Evolutionary conservation across 441 rosid genomes (phyloP).

Genomic region (Croton laevigatus): DNA sequence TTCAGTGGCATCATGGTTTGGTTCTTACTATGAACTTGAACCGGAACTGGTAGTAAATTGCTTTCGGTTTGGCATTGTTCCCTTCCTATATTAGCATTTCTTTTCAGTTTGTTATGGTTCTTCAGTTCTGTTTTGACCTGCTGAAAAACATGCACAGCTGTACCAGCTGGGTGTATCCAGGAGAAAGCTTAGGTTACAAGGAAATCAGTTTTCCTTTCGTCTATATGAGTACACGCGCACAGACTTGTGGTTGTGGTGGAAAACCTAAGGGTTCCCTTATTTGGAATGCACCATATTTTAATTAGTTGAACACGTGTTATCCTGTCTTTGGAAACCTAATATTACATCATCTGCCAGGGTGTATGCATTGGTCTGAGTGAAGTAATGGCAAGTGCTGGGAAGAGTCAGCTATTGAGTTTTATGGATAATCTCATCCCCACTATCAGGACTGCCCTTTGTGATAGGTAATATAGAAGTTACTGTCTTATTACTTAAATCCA

Average conservation of each 20-base stretch:
- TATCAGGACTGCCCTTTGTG: slow-evolving; percentile 96
- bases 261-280: neutral
- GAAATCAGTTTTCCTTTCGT: neutral
- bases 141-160: neutral
- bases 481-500: slow-evolving; percentile 20
- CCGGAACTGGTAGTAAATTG: too few relatives aligned
- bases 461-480: slow-evolving; percentile 50
- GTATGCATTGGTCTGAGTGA: slow-evolving; percentile 99
- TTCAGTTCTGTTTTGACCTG: too few relatives aligned
- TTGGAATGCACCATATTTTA: neutral
- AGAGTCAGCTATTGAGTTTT: slow-evolving; percentile 87
- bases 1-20: too few relatives aligned
- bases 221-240: neutral
- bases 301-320: neutral
- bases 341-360: slow-evolving; percentile 55
- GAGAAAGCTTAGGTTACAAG: neutral
- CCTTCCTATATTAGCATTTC: too few relatives aligned
- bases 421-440: slow-evolving; percentile 98
- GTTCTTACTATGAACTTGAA: too few relatives aligned
- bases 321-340: slow-evolving; percentile 8
- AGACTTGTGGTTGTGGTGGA: neutral
- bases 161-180: too few relatives aligned
- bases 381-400: slow-evolving; percentile 99
- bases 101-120: too few relatives aligned
- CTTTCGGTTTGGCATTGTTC: too few relatives aligned